These are phyloP conservation scores for Allomyces macrogynus DNA, from an alignment of 192 early-diverging fungal species.

Conservation along the genomic window DNA sequence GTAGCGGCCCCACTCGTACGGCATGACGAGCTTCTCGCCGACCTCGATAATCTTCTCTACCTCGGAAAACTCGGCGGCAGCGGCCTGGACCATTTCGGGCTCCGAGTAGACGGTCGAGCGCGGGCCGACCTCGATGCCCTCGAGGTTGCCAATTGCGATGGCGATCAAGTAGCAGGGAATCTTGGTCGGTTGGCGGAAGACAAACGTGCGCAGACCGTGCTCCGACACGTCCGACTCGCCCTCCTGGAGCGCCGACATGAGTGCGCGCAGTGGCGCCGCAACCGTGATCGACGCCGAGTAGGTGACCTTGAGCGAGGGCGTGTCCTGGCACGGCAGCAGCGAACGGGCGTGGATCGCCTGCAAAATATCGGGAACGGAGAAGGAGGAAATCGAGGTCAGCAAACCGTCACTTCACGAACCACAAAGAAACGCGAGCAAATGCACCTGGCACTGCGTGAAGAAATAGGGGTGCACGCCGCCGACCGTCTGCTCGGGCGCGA, in stretches of 20 bases:
- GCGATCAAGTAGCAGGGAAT: constrained; percentile 95
- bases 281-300: constrained; percentile 65
- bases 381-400: not conserved
- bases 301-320: constrained; percentile 68
- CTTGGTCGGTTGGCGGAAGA: constrained; percentile 64
- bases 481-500: constrained; percentile 77
- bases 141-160: constrained; percentile 76
- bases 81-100: constrained; percentile 65
- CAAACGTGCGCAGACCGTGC: constrained; percentile 34
- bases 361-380: not conserved
- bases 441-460: constrained; percentile 86
- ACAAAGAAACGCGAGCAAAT: not conserved
- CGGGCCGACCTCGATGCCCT: constrained; percentile 61
- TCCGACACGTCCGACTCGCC: constrained; percentile 25
- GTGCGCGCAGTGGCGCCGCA: constrained; percentile 55
- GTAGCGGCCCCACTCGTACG: constrained; percentile 91
- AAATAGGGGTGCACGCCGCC: constrained; percentile 87
- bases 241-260: constrained; percentile 75
- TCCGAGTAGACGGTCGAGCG: constrained; percentile 92
- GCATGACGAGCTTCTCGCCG: constrained; percentile 28
- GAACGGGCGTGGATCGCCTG: constrained; percentile 73
- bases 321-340: constrained; percentile 75
- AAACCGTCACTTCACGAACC: not conserved
- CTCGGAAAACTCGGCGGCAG: constrained; percentile 82
- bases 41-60: constrained; percentile 31